Conservation (phyloP, 2,329 filamentous ascomycete species). For the Penicillium sp. region DNA sequence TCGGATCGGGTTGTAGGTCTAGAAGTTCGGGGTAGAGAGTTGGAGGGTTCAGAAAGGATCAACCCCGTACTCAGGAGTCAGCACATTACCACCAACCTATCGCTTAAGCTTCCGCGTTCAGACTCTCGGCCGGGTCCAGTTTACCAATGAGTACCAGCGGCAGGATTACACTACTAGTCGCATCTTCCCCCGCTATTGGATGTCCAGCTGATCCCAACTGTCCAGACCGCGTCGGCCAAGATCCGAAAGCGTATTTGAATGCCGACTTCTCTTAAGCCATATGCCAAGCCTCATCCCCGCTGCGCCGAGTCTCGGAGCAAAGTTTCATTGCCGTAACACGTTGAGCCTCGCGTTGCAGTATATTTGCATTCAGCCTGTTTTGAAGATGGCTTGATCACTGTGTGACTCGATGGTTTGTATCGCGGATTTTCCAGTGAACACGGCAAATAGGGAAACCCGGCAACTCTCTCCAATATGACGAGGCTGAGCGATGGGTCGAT, state of each 20-base stretch:
- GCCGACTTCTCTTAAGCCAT: slow-evolving; percentile 7
- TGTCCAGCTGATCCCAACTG: neutral
- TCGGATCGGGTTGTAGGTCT: neutral
- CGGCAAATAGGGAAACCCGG: slow-evolving; percentile 7
- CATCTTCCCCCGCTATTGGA: neutral
- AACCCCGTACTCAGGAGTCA: neutral
- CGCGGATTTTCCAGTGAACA: neutral
- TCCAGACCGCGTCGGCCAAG: slow-evolving; percentile 7
- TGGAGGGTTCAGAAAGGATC: no score
- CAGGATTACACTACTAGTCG: neutral
- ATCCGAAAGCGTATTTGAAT: slow-evolving; percentile 12
- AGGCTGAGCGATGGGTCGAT: slow-evolving; percentile 6
- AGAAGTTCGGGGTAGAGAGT: neutral
- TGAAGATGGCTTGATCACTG: neutral
- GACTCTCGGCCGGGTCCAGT: neutral
- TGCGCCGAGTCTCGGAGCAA: slow-evolving; percentile 12
- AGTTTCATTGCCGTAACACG: slow-evolving; percentile 2
- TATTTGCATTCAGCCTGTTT: neutral
- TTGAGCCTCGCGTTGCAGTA: neutral
- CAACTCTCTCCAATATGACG: neutral
- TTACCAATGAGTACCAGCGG: neutral
- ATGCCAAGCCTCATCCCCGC: slow-evolving; percentile 17
- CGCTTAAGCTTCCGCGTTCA: neutral
- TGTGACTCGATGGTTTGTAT: neutral
- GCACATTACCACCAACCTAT: neutral